These are phyloP conservation scores for Entophlyctis luteolus DNA, from an alignment of 192 early-diverging fungal species.

Conservation along the genomic window DNA sequence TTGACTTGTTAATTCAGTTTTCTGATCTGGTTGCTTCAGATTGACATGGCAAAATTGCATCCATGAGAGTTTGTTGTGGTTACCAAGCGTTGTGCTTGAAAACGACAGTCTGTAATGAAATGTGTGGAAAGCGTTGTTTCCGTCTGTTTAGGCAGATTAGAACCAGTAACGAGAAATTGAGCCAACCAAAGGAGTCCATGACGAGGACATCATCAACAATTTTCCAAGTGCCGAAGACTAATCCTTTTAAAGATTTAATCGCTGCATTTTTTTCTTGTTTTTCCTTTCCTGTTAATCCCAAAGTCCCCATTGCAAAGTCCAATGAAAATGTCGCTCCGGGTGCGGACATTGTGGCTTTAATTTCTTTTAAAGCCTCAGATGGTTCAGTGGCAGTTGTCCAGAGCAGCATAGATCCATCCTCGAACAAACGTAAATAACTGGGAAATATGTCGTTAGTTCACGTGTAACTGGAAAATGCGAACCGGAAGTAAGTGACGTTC, in stretches of 20 bases:
- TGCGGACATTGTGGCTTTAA: background rate
- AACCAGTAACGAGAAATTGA: no score
- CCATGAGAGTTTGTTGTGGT: slow-evolving; percentile 29
- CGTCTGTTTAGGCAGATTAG: no score
- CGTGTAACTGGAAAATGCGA: no score
- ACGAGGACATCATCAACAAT: background rate
- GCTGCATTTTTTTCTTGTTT: background rate
- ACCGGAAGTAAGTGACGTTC: slow-evolving; percentile 27
- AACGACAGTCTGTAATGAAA: slow-evolving; percentile 16
- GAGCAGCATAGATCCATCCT: slow-evolving; percentile 14
- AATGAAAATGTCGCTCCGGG: background rate
- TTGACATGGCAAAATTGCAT: slow-evolving; percentile 23
- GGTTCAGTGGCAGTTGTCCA: slow-evolving; percentile 26
- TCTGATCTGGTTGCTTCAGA: background rate
- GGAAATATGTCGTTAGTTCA: background rate
- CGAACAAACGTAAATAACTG: slow-evolving; percentile 21
- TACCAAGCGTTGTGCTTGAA: slow-evolving; percentile 4
- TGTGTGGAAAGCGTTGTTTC: no score
- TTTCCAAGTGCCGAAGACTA: slow-evolving; percentile 15
- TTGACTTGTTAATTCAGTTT: slow-evolving; percentile 12
- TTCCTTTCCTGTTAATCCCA: background rate
- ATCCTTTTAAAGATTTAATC: slow-evolving; percentile 13
- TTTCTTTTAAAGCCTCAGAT: slow-evolving; percentile 14
- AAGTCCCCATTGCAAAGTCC: background rate
- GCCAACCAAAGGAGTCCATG: slow-evolving; percentile 10